Percentiles rank a stretch among this genome's conserved stretches.
phyloP scores from a whole-genome alignment of 2,329 filamentous ascomycete species.

The Monosporascus sp. region DNA sequence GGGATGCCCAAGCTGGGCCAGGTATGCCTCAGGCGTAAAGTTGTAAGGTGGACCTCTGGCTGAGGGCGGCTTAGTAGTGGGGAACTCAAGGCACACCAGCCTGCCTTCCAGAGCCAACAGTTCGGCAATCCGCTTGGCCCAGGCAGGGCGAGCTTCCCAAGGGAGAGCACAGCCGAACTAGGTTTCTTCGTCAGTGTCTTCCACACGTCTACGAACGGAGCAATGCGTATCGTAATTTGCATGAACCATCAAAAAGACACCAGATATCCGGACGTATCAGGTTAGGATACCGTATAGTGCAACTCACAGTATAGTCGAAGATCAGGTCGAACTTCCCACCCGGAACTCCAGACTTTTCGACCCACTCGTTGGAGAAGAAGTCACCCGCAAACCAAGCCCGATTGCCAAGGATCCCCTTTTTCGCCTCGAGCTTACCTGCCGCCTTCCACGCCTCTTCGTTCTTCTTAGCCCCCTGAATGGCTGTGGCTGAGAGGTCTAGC shows the following conservation, averaged over 20 bases:
- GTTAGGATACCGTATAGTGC: slow-evolving; percentile 16
- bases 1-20: neutral
- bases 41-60: neutral
- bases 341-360: slow-evolving; percentile 13
- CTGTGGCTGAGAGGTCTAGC: slow-evolving; percentile 44
- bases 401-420: slow-evolving; percentile 19
- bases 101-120: slow-evolving; percentile 24
- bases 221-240: too few species aligned
- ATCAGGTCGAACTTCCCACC: slow-evolving; percentile 37
- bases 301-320: slow-evolving; percentile 34
- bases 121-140: slow-evolving; percentile 24
- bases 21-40: neutral
- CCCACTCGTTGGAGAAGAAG: slow-evolving; percentile 41
- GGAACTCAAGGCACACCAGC: slow-evolving; percentile 36
- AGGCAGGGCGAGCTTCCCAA: slow-evolving; percentile 13
- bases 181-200: neutral
- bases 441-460: slow-evolving; percentile 7
- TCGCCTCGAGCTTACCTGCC: slow-evolving; percentile 24
- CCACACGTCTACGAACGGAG: neutral
- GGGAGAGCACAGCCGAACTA: slow-evolving; percentile 10
- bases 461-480: slow-evolving; percentile 12
- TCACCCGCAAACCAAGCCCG: slow-evolving; percentile 36
- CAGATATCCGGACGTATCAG: slow-evolving; percentile 20
- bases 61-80: slow-evolving; percentile 27
- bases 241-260: too few species aligned